These are phyloP conservation scores for Tricholoma flavovirens DNA, from an alignment of 768 basidiomycete genomes.

Conservation along the genomic window DNA sequence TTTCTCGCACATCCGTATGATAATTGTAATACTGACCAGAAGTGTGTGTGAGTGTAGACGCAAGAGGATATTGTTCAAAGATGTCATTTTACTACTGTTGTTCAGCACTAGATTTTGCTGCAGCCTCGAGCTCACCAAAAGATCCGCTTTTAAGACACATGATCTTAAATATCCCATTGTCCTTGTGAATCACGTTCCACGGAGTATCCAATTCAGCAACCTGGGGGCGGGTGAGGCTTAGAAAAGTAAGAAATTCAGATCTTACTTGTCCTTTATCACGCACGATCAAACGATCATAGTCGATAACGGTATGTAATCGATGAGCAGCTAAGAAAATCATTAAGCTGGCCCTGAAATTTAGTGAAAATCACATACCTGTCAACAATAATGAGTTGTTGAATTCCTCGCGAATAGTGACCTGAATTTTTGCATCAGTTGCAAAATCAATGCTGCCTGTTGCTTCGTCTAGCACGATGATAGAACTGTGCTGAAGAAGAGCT, in stretches of 20 bases:
- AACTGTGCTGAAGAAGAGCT: constrained; percentile 66
- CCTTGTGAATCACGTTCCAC: too few relatives aligned
- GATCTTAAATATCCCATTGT: too few relatives aligned
- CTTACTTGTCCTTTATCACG: constrained; percentile 62
- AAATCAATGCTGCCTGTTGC: constrained; percentile 86
- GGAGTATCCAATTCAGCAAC: too few relatives aligned
- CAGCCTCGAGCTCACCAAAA: too few relatives aligned
- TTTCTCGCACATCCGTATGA: too few relatives aligned
- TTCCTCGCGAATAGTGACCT: constrained; percentile 32
- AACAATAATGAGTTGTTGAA: constrained; percentile 71
- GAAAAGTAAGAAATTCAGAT: neutral
- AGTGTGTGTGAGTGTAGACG: too few relatives aligned
- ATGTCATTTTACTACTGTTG: too few relatives aligned
- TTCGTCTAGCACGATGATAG: constrained; percentile 76
- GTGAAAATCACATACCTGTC: constrained; percentile 44
- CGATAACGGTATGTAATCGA: constrained; percentile 70
- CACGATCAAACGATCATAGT: constrained; percentile 75
- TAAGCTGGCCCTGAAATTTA: neutral
- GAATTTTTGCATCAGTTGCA: constrained; percentile 86
- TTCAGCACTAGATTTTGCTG: constrained; percentile 3
- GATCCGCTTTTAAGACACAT: too few relatives aligned
- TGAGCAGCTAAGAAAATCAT: constrained; percentile 49
- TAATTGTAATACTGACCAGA: too few relatives aligned
- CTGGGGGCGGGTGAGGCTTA: too few relatives aligned
- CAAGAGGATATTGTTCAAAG: too few relatives aligned